phyloP scores from a whole-genome alignment of 169 alveolate genomes.

The Ichthyophthirius multifiliis region DNA sequence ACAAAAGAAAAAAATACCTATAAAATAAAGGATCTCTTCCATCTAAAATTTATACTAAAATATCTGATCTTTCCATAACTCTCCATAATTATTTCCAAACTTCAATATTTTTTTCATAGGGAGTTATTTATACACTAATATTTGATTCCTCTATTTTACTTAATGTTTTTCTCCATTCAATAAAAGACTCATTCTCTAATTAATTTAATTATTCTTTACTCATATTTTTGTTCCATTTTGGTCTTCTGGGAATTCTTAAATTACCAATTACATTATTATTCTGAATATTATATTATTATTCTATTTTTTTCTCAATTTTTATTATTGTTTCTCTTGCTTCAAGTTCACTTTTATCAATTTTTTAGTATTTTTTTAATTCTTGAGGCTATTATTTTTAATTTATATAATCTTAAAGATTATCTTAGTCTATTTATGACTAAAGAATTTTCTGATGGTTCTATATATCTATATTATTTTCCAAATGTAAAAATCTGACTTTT shows the following conservation, averaged over 20 bases:
- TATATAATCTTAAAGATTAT: conserved; percentile 68
- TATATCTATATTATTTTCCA: neutral
- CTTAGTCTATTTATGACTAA: conserved; percentile 73
- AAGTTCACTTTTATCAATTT: conserved; percentile 1
- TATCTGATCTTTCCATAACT: conserved; percentile 94
- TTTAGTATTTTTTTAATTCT: conserved; percentile 58
- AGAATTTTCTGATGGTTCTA: neutral
- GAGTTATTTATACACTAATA: conserved; percentile 91
- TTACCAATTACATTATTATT: conserved; percentile 49
- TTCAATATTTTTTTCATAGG: conserved; percentile 98
- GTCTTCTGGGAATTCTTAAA: conserved; percentile 80
- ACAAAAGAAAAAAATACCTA: no score
- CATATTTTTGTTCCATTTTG: conserved; percentile 76
- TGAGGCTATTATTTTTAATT: conserved; percentile 71
- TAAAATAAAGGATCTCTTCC: conserved; percentile 97
- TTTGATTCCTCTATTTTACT: conserved; percentile 92
- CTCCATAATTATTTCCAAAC: conserved; percentile 99
- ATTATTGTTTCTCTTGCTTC: conserved; percentile 46
- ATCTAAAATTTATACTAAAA: conserved; percentile 95
- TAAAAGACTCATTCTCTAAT: conserved; percentile 82
- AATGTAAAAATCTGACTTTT: neutral
- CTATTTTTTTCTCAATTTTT: conserved; percentile 42
- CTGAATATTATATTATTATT: conserved; percentile 43
- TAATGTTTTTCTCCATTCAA: conserved; percentile 86
- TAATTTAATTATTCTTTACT: conserved; percentile 64